phyloP scores from a whole-genome alignment of 305 asterid genomes.

The Petunia hybrid region DNA sequence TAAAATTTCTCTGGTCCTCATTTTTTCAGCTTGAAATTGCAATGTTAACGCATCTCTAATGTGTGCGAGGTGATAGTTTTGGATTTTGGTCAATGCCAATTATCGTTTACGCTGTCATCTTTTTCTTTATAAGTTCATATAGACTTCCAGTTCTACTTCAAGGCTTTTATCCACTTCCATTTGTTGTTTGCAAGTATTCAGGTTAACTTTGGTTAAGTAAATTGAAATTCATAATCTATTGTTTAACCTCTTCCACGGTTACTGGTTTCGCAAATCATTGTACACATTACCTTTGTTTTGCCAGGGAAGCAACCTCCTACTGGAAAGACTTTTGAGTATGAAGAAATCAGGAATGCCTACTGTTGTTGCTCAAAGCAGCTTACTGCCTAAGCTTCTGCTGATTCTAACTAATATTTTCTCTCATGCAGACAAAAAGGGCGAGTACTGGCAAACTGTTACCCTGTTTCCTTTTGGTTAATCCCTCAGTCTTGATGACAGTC shows the following conservation, averaged over 20 bases:
- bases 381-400: neutral
- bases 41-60: too few species aligned
- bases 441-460: neutral
- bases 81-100: neutral
- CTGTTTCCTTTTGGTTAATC: neutral
- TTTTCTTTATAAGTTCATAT: neutral
- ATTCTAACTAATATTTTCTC: neutral
- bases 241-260: neutral
- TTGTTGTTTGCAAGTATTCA: neutral
- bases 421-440: conserved; percentile 21
- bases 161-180: conserved; percentile 1
- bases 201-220: too few species aligned
- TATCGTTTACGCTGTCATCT: neutral
- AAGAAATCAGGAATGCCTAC: neutral
- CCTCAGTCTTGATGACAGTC: neutral
- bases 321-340: neutral
- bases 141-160: neutral
- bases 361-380: conserved; percentile 23
- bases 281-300: conserved; percentile 15
- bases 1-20: too few species aligned
- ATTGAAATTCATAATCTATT: neutral
- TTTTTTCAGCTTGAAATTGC: too few species aligned
- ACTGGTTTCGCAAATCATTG: conserved; percentile 9
- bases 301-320: conserved; percentile 19
- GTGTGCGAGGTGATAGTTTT: neutral